Evolutionary conservation across 73 alveolate species (phyloP), one percentile per base, ranked within the genome.

Genomic region (Paramecium bursaria): DNA sequence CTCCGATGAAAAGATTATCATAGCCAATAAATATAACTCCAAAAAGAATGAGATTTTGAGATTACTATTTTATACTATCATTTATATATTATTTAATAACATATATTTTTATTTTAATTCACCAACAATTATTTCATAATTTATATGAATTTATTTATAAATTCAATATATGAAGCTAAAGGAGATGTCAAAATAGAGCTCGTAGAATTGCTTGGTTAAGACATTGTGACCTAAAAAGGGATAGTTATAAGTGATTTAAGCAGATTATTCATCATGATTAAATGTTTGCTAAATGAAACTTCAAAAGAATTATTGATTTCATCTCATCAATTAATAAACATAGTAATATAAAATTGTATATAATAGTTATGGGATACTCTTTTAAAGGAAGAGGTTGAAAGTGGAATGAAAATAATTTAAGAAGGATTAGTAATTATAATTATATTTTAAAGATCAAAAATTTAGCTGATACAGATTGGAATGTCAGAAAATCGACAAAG

Each of bases 401-500:
- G 49, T 17, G 76, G 76, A 7, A 5, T 57, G 31, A 23, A 23
- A 26, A 33, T n/a, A 33, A 29, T 26, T 57, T 17, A 23, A 57
- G 17, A 57, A n/a, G 17, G 14, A 6, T 22, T 57, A n/a, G n/a
- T n/a, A n/a, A n/a, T n/a, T n/a, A n/a, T n/a, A n/a, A n/a, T n/a
- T n/a, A n/a, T n/a, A n/a, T n/a, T n/a, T n/a, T n/a, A n/a, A n/a
- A n/a, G 29, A 10, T 57, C 3, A 27, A 26, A 25, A 57, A 57
- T 29, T 13, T 57, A 31, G 49, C 50, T 29, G 76, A 57, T 30
- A 57, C 51, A 14, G 76, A 57, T 57, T 25, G 50, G 31, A 9
- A 57, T 22, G 31, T 57, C 7, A 57, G 76, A n/a, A 57, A 57
- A 57, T 57, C 76, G 21, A 57, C 76, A n/a, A 57, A 57, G 19